Base-by-base conservation (phyloP, 805 yeast genomes). In the Middelhovenomyces tepae region DNA sequence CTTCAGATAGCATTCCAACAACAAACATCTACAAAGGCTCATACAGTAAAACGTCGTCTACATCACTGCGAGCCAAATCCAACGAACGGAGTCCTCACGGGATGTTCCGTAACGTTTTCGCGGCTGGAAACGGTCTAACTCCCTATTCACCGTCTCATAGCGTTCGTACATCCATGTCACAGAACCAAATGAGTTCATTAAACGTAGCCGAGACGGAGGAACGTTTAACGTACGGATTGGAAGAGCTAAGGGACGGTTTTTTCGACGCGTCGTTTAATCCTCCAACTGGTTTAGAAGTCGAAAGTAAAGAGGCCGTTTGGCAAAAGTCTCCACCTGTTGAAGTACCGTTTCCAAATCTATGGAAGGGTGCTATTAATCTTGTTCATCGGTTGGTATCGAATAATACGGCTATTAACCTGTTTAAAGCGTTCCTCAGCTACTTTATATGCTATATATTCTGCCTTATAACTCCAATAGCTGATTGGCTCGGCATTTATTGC, bases 171-270 rank as follows among this genome's bases (percentile, higher is more conserved):
- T 29, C 42, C 6, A 28, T 25, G 17, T 26, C 41, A 3, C 39
- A 36, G 19, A 21, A 20, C 11, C 23, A 32, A 14, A 34, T 46
- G 15, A 32, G 32, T 18, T 28, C 23, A 16, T 13, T 43, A 6
- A 19, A 39, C 24, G 45, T 32, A 4, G 34, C 32, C 7, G 41
- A 47, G 4, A 46, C 60, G 37, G 57, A 59, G 14, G 45, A 54
- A n/a, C 40, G 64, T 21, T 58, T 56, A 4, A 51, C 52, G 16
- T 62, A 51, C 35, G 59, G 51, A 1, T 33, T 67, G n/a, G 66
- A 64, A 34, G 75, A 69, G 41, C 42, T 64, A 16, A 53, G 74
- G 43, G 64, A 64, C 32, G 72, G 72, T 7, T 68, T 62, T 44
- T 69, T 69, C 38, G 73, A 69, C 42, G 64, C 73, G 1, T 51